Conservation (phyloP, 768 basidiomycete genomes). For the Strobilomyces echinocephalus region DNA sequence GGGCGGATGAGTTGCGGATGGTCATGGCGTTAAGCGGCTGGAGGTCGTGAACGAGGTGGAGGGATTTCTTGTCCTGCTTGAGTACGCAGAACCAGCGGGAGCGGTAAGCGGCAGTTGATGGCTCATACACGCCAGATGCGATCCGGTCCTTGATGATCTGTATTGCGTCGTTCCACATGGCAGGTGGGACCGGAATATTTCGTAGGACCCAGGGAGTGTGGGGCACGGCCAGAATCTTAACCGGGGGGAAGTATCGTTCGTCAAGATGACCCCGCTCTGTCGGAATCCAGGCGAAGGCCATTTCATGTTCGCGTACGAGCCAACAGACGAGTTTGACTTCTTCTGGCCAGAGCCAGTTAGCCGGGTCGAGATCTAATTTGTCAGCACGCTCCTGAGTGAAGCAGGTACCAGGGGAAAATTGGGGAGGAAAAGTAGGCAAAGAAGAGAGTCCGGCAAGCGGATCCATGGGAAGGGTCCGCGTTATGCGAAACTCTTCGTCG, state of each 20-base stretch:
- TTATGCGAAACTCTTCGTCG: no score
- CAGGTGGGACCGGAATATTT: not conserved
- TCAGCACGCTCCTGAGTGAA: no score
- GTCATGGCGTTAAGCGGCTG: not conserved
- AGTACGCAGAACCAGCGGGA: conserved; percentile 2
- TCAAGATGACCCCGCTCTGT: not conserved
- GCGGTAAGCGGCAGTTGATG: not conserved
- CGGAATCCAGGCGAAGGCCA: not conserved
- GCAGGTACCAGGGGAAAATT: no score
- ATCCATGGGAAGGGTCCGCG: no score
- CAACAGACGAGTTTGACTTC: not conserved
- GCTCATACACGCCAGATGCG: conserved; percentile 36
- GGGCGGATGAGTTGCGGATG: not conserved
- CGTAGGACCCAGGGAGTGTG: not conserved
- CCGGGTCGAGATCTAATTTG: no score
- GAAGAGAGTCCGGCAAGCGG: no score
- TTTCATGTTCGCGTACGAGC: not conserved
- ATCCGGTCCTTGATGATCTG: conserved; percentile 33
- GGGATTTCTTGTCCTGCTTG: not conserved
- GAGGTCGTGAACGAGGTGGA: not conserved
- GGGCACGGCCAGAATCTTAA: not conserved
- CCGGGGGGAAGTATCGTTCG: not conserved
- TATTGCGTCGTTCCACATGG: not conserved
- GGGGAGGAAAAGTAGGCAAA: no score
- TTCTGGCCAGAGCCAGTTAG: no score